phyloP scores from a whole-genome alignment of 2,329 filamentous ascomycete species.

The Blastomyces percursus region DNA sequence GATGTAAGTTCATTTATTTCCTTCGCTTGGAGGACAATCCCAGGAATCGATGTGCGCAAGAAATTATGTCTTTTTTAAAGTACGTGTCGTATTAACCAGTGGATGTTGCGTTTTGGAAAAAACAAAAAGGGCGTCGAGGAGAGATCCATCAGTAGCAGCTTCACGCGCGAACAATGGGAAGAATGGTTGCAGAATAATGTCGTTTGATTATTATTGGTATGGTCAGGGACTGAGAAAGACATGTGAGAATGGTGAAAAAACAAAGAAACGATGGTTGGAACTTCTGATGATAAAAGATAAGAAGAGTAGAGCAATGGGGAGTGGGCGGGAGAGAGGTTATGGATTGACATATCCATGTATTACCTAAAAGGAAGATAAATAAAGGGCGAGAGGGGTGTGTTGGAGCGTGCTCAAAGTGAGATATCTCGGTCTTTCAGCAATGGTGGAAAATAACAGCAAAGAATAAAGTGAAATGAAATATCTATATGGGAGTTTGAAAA shows the following conservation, averaged over 20 bases:
- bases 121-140: slow-evolving; percentile 54
- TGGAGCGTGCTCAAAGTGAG: not conserved
- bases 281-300: not conserved
- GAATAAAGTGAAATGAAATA: slow-evolving; percentile 8
- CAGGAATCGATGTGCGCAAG: not conserved
- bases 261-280: not conserved
- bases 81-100: not conserved
- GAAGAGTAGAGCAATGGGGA: too few species aligned
- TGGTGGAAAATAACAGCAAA: not conserved
- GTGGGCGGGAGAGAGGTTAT: not conserved
- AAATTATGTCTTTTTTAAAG: not conserved
- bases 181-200: slow-evolving; percentile 65
- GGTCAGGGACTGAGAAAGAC: not conserved
- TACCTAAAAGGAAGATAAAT: not conserved
- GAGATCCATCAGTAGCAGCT: slow-evolving; percentile 65
- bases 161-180: slow-evolving; percentile 70
- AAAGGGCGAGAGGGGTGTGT: not conserved
- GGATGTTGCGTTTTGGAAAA: not conserved
- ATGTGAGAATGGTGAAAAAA: not conserved
- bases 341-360: not conserved
- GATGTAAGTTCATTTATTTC: slow-evolving; percentile 41
- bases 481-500: slow-evolving; percentile 5
- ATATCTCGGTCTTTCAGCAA: not conserved
- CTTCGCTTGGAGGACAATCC: not conserved
- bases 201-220: slow-evolving; percentile 27